Conservation (phyloP, 306 rosid genomes). For the Lathyrus tuberosus region DNA sequence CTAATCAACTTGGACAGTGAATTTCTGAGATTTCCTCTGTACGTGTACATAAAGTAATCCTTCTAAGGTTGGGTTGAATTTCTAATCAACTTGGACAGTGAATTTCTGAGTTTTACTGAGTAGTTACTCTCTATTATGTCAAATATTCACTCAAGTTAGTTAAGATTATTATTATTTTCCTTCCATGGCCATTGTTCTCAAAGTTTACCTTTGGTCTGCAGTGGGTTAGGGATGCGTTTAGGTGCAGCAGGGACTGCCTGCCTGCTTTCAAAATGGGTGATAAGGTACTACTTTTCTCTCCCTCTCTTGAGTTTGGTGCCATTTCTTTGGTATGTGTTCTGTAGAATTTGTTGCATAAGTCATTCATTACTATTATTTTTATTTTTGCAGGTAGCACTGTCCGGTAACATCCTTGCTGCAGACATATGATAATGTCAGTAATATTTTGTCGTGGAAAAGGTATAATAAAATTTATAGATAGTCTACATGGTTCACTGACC, state of each 20-base stretch:
- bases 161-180: neutral
- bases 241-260: constrained; percentile 81
- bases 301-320: neutral
- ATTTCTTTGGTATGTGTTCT: constrained; percentile 9
- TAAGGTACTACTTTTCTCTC: constrained; percentile 58
- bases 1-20: neutral
- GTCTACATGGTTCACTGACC: too few species aligned
- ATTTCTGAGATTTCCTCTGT: constrained; percentile 10
- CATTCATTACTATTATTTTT: neutral
- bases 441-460: neutral
- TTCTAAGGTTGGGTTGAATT: constrained; percentile 19
- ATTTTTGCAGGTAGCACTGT: constrained; percentile 63
- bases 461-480: constrained; percentile 7
- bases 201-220: constrained; percentile 49
- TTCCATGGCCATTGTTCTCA: constrained; percentile 37
- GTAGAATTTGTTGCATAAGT: neutral
- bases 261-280: constrained; percentile 87
- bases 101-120: constrained; percentile 15
- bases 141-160: constrained; percentile 7
- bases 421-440: constrained; percentile 54
- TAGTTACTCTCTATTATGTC: neutral
- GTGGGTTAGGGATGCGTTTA: constrained; percentile 95
- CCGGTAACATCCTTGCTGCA: constrained; percentile 75
- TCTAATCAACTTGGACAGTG: neutral
- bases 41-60: neutral